Evolutionary conservation across 2,329 filamentous ascomycete species (phyloP).

Genomic region (Beauveria bassiana): DNA sequence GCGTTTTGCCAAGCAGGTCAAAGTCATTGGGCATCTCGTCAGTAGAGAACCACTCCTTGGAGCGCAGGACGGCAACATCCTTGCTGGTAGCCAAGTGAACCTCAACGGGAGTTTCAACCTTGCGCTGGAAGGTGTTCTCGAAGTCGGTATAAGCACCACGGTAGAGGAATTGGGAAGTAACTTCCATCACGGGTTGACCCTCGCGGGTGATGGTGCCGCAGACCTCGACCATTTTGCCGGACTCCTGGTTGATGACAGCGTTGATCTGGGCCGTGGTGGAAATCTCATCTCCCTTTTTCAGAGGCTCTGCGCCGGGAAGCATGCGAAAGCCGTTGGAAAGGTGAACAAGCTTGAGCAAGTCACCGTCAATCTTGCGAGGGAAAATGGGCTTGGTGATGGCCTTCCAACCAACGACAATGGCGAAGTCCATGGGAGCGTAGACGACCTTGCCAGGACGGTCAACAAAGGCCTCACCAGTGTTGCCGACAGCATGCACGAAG

Average conservation of each 20-base stretch:
- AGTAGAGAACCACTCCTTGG: constrained; percentile 95
- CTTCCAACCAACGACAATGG: constrained; percentile 97
- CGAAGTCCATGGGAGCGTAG: constrained; percentile 96
- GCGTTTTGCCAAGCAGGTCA: constrained; percentile 83
- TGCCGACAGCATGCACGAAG: constrained; percentile 98
- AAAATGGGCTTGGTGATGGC: constrained; percentile 99
- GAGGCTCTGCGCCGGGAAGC: constrained; percentile 86
- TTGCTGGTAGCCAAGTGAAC: constrained; percentile 79
- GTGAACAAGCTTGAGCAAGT: constrained; percentile 92
- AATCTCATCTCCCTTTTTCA: constrained; percentile 92
- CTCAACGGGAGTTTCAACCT: constrained; percentile 91
- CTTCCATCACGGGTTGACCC: constrained; percentile 86
- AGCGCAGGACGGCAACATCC: constrained; percentile 87
- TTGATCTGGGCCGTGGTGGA: constrained; percentile 94
- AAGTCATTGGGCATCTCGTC: constrained; percentile 63
- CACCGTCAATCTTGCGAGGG: constrained; percentile 90
- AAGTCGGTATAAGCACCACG: constrained; percentile 87
- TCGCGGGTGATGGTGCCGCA: constrained; percentile 89
- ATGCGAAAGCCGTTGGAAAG: constrained; percentile 97
- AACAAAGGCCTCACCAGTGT: constrained; percentile 94
- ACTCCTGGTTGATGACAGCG: constrained; percentile 94
- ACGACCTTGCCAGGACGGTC: constrained; percentile 91
- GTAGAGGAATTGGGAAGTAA: constrained; percentile 97
- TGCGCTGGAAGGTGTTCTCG: constrained; percentile 98
- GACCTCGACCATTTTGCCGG: constrained; percentile 99